Base-by-base conservation (phyloP, 768 basidiomycete genomes). In the Russula virescens region DNA sequence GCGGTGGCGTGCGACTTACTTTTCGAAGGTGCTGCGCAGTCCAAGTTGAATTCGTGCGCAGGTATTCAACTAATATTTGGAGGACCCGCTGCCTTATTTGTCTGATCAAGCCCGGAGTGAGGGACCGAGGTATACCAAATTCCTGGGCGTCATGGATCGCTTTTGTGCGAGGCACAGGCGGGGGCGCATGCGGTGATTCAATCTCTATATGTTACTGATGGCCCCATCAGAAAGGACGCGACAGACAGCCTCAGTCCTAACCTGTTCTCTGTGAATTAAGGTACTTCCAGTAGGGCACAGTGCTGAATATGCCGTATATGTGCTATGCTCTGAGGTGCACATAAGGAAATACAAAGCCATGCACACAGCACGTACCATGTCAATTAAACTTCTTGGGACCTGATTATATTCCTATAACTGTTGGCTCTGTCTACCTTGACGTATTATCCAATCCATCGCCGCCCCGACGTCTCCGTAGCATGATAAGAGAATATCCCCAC, bases 341-440 rank as follows among this genome's bases (percentile, higher is more conserved):
- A 31, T 23, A 58, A 40, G 25, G 21, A 10, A 23, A 38, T 38
- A 23, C 50, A 7, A 25, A 23, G 57, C 23, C 43, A 40, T 45
- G 49, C 38, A 48, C 31, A 38, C 42, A 58, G 49, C 38, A 48
- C 31, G 45, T 48, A 58, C 57, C 35, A 31, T n/a, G 57, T 38
- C 57, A 63, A 21, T 42, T 63, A 58, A 45, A 51, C 57, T 63
- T 53, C 62, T 53, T n/a, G 58, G 46, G 26, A 42, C 46, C 56
- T 40, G 45, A 58, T 34, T 45, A 42, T 25, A 23, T 28, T 50
- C 16, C 38, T 42, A 34, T 28, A 34, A 21, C 46, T 26, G 21
- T 40, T 45, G 55, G 51, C 50, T 62, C 48, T 47, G 45, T 47
- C 46, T 25, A 11, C 5, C 35, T 58, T 58, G 62, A 58, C 45